phyloP scores from a whole-genome alignment of 148 eudicot genomes.

The Rhododendron simsii region DNA sequence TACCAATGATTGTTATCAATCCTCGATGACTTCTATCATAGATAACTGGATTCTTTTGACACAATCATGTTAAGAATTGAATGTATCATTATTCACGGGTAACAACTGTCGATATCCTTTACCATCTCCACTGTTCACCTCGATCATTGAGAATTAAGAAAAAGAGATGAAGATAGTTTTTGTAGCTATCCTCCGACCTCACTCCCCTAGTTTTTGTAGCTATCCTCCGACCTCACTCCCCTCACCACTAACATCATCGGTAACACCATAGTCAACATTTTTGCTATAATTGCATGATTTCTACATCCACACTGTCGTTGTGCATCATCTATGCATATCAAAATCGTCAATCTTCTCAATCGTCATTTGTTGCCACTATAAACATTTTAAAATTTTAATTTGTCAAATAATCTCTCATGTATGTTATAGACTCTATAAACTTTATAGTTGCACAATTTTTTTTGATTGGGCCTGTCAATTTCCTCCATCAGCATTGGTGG shows the following conservation, averaged over 20 bases:
- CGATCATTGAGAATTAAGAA: neutral
- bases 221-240: neutral
- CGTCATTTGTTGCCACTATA: neutral
- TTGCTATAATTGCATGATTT: neutral
- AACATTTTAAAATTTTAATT: neutral
- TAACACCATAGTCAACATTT: neutral
- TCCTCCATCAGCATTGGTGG: neutral
- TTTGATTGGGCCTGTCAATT: neutral
- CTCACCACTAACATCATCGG: neutral
- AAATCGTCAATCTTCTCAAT: neutral
- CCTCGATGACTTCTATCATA: neutral
- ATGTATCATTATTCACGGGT: neutral
- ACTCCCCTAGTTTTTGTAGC: neutral
- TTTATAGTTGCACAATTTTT: neutral
- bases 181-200: neutral
- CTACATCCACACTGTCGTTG: neutral
- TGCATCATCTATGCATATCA: neutral
- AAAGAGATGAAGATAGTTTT: neutral
- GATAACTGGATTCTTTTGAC: neutral
- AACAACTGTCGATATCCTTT: neutral
- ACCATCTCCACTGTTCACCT: neutral
- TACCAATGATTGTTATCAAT: neutral
- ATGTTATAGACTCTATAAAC: neutral
- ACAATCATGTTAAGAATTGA: neutral
- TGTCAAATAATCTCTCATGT: neutral